Evolutionary conservation across 1,284 basidiomycete genomes (phyloP), one percentile per base, ranked within the genome.

Genomic region (Apiotrichum brassicae): DNA sequence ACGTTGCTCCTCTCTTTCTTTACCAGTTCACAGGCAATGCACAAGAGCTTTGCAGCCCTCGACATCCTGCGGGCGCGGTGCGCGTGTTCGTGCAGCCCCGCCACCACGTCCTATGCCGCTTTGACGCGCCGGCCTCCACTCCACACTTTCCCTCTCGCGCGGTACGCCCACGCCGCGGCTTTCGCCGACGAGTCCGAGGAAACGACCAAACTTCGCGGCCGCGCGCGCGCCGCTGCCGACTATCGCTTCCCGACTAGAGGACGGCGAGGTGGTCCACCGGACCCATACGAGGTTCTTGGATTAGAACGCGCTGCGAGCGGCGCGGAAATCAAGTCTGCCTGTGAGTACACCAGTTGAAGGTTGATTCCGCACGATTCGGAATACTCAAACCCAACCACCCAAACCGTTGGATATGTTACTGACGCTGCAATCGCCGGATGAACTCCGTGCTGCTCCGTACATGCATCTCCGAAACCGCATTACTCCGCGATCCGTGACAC

Each of bases 221-320:
- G 38, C 8, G 20, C 25, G 23, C 32, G 22, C 12, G 28, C 37
- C 20, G 35, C 37, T 6, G 9, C 23, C n/a, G 51, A 51, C 20
- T 70, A 70, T 53, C 45, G 53, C 6, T 71, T 70, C 47, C 69
- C 69, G 0, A 47, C 47, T 20, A 49, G 35, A 12, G 65, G 67
- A 4, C 45, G 39, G 40, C 40, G 48, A 13, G 69, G 69, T 4
- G 66, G 67, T 6, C 45, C 54, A 2, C 69, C 69, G 1, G 60
- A 65, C 51, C 72, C 72, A 20, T 74, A 56, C 51, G 70, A 74
- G 50, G 57, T 74, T 2, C 56, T 74, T 24, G 70, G 59, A 18
- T 44, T 74, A 4, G 56, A 64, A 22, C 46, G 61, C 4, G 51
- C 51, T 11, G 70, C 70, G 5, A 49, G 46, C 26, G 57, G 62